Conservation (phyloP, 2,329 filamentous ascomycete species). For the Akanthomyces muscarius region DNA sequence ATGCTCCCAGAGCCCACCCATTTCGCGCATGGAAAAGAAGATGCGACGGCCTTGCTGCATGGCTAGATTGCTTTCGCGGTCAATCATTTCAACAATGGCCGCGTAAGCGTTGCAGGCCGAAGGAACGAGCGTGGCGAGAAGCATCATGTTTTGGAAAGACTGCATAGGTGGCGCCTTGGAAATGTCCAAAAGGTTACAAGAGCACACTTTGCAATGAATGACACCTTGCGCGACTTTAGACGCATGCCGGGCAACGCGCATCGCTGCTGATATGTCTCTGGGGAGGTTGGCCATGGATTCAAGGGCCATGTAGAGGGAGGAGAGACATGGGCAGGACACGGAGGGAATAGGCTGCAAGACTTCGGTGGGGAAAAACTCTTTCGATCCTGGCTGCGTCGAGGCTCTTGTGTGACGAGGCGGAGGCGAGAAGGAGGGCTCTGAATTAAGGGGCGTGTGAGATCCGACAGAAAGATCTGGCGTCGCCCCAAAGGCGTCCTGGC, state of each 20-base stretch:
- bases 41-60: slow-evolving; percentile 39
- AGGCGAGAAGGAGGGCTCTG: slow-evolving; percentile 11
- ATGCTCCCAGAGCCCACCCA: slow-evolving; percentile 48
- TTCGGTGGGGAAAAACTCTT: not conserved
- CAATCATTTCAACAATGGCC: slow-evolving; percentile 50
- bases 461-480: slow-evolving; percentile 13
- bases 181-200: slow-evolving; percentile 33
- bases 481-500: not conserved
- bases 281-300: slow-evolving; percentile 47
- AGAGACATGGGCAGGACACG: slow-evolving; percentile 44
- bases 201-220: slow-evolving; percentile 49
- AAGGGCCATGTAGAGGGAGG: slow-evolving; percentile 47
- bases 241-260: slow-evolving; percentile 45
- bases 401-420: not conserved
- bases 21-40: slow-evolving; percentile 41
- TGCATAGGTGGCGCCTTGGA: slow-evolving; percentile 40
- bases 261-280: slow-evolving; percentile 41
- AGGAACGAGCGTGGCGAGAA: slow-evolving; percentile 54
- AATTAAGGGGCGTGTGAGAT: slow-evolving; percentile 7
- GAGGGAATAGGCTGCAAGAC: slow-evolving; percentile 26
- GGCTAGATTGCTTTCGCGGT: slow-evolving; percentile 46
- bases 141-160: slow-evolving; percentile 55
- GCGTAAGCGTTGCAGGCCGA: slow-evolving; percentile 56
- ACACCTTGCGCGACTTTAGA: slow-evolving; percentile 47
- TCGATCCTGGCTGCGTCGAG: not conserved